Conservation (phyloP, 2,329 filamentous ascomycete species). For the Aureobasidium sp. region DNA sequence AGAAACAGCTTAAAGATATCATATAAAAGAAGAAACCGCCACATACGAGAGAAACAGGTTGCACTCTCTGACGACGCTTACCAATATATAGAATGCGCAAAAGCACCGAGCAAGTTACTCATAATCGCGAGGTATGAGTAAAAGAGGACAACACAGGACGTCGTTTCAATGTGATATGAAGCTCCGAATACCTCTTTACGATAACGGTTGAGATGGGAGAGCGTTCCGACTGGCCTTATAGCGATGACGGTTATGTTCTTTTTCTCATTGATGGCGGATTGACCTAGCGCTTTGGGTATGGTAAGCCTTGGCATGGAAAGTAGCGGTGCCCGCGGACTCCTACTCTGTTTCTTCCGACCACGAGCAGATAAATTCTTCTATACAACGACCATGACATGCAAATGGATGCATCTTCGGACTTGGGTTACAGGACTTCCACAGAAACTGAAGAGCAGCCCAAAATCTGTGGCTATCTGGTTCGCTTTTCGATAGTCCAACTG, state of each 20-base stretch:
- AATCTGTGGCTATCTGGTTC: neutral
- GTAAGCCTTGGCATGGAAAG: neutral
- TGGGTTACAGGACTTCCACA: neutral
- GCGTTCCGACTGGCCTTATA: constrained; percentile 1
- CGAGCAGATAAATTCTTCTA: neutral
- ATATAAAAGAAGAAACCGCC: neutral
- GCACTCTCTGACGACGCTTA: neutral
- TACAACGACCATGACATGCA: too few species aligned
- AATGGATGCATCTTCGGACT: neutral
- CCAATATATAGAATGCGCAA: neutral
- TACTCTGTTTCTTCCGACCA: neutral
- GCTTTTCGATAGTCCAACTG: neutral
- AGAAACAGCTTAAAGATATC: too few species aligned
- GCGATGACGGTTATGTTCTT: neutral
- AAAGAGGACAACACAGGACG: neutral
- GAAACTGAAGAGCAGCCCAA: too few species aligned
- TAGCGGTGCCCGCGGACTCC: neutral
- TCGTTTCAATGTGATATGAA: neutral
- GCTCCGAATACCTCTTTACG: neutral
- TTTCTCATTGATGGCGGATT: neutral
- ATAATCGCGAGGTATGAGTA: neutral
- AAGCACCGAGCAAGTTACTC: neutral
- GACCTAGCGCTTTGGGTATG: neutral
- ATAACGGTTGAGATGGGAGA: neutral
- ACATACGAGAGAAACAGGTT: neutral